phyloP scores from a whole-genome alignment of 2,329 filamentous ascomycete genomes.

The Thielaviopsis musarum region DNA sequence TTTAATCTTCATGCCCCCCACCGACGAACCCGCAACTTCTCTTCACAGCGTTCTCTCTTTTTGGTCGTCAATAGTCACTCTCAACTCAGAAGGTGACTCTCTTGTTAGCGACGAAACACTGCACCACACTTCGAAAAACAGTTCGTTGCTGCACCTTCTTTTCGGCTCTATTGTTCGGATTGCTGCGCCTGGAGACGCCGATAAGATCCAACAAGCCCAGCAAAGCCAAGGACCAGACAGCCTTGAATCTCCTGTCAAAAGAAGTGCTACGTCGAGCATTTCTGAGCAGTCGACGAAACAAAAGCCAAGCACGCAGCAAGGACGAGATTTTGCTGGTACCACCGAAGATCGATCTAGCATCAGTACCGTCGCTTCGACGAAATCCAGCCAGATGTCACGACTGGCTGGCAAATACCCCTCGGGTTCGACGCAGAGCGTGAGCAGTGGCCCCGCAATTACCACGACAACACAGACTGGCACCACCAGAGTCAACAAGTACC shows the following conservation, averaged over 20 bases:
- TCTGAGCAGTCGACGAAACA: no score
- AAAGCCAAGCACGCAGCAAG: no score
- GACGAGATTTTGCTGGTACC: no score
- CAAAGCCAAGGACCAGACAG: constrained; percentile 13
- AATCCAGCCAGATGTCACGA: no score
- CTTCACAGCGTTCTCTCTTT: constrained; percentile 76
- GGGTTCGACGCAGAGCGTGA: no score
- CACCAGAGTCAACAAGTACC: no score
- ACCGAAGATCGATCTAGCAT: background rate
- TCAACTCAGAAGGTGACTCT: constrained; percentile 90
- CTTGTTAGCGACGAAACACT: constrained; percentile 79
- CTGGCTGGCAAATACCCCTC: no score
- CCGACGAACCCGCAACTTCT: constrained; percentile 35
- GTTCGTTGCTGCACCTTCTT: constrained; percentile 52
- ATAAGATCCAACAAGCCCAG: constrained; percentile 7
- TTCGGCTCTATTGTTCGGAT: constrained; percentile 57
- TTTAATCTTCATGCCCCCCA: constrained; percentile 68
- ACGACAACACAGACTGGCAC: no score
- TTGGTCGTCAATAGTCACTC: constrained; percentile 73
- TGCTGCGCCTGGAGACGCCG: constrained; percentile 10
- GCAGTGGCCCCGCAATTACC: no score
- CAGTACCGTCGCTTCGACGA: no score
- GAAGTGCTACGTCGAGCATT: background rate
- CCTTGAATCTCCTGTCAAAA: constrained; percentile 11
- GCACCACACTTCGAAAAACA: constrained; percentile 81